Evolutionary conservation across 2,329 filamentous ascomycete genomes (phyloP), one percentile per base, ranked within the genome.

Genomic region (Fusarium incarnatum): DNA sequence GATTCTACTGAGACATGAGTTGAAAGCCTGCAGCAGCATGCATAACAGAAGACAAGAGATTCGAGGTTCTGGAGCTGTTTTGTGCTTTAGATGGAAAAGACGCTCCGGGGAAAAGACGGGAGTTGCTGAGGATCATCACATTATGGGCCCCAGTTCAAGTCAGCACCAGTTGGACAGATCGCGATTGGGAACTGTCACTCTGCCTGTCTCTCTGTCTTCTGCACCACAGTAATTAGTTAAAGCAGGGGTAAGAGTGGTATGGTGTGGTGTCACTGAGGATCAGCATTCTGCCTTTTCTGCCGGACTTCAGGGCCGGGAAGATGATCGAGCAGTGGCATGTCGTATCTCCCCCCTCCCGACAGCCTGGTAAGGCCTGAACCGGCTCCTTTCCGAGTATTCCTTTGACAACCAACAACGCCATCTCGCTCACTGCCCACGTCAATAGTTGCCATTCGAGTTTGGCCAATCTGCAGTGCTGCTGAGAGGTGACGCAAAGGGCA

Each of bases 361-460:
- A 67, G 72, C 65, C 62, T 72, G 73, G 73, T 74, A 74, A 68
- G 49, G 61, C 59, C 56, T 54, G 56, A 54, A 46, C 59, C 65
- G 65, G 63, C 55, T 70, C 68, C 46, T 45, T 61, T 68, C 68
- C 61, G 46, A 37, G 22, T 48, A 60, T 56, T 30, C 47, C 46
- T 52, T 25, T 55, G 40, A 56, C 44, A 34, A 47, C 23, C 28
- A 58, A 45, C 47, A 30, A 45, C n/a, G 18, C 11, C 52, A 47
- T 64, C 58, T 52, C 42, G 60, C 72, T 67, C 52, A 52, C 59
- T 63, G 55, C 44, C 46, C 60, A 58, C 52, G 41, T 56, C 50
- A 41, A 67, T 46, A 52, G 48, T 32, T 46, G 34, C 41, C 45
- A 42, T 63, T 46, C 47, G 27, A 20, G 34, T 12, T 27, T 53